Evolutionary conservation across 2,329 filamentous ascomycete species (phyloP).

Genomic region (Talaromyces sp.): DNA sequence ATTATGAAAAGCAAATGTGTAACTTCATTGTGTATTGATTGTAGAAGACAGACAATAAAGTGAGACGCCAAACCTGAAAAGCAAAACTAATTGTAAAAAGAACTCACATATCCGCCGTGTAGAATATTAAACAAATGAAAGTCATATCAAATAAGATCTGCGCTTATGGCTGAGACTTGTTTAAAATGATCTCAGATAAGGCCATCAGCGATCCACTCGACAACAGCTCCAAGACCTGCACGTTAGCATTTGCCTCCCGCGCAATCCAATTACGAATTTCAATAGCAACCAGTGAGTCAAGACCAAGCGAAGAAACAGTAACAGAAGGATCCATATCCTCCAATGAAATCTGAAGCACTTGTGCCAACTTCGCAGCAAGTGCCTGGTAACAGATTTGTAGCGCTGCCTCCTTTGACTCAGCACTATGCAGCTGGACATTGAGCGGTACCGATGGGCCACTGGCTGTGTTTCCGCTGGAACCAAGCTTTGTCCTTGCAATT

Average conservation of each 20-base stretch:
- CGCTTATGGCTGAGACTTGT: slow-evolving; percentile 23
- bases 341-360: slow-evolving; percentile 53
- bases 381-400: slow-evolving; percentile 50
- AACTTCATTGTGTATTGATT: too few relatives aligned
- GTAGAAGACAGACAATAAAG: too few relatives aligned
- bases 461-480: slow-evolving; percentile 2
- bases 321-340: slow-evolving; percentile 51
- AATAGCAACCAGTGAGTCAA: slow-evolving; percentile 28
- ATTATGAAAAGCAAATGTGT: too few relatives aligned
- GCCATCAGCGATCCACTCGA: slow-evolving; percentile 29
- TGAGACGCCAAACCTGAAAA: background rate
- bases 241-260: slow-evolving; percentile 32
- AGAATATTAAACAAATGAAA: background rate
- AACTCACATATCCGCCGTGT: background rate
- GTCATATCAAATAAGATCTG: background rate
- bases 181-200: slow-evolving; percentile 28
- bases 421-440: slow-evolving; percentile 47
- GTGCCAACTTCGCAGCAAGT: slow-evolving; percentile 52
- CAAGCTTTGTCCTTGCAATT: slow-evolving; percentile 34
- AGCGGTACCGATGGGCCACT: slow-evolving; percentile 43
- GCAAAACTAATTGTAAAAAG: background rate
- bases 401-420: slow-evolving; percentile 50
- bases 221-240: slow-evolving; percentile 34
- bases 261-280: slow-evolving; percentile 30
- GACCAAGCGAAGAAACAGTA: slow-evolving; percentile 23